Evolutionary conservation across 257 asterid genomes (phyloP).

Genomic region (Linderniella brevidens): DNA sequence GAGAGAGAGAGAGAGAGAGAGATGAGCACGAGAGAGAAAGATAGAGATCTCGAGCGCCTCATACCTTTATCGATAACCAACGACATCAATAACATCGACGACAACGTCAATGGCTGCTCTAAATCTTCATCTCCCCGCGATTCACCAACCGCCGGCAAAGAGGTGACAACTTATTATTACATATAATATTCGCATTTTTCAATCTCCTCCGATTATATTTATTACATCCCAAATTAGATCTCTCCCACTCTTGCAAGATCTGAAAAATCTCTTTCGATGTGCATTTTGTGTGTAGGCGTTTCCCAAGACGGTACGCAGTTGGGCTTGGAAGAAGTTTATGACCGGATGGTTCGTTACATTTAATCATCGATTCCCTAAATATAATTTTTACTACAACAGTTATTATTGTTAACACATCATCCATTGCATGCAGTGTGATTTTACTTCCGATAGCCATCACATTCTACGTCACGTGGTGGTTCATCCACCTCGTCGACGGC

Average conservation of each 20-base stretch:
- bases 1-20: constrained; percentile 1
- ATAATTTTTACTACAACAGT: too few species aligned
- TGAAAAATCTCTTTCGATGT: too few species aligned
- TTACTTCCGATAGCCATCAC: constrained; percentile 69
- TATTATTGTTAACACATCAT: too few species aligned
- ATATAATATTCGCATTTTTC: too few species aligned
- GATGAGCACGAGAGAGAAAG: constrained; percentile 25
- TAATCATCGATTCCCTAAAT: too few species aligned
- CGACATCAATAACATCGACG: neutral
- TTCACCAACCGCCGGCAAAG: constrained; percentile 26
- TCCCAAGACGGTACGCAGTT: too few species aligned
- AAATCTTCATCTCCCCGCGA: constrained; percentile 34
- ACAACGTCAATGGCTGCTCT: constrained; percentile 11
- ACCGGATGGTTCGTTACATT: too few species aligned
- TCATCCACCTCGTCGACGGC: constrained; percentile 67
- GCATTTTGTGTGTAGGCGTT: too few species aligned
- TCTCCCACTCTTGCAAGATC: too few species aligned
- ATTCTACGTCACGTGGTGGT: constrained; percentile 70
- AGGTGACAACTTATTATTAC: constrained; percentile 17
- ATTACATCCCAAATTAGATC: too few species aligned
- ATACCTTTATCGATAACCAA: constrained; percentile 24
- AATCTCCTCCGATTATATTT: too few species aligned
- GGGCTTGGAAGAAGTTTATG: too few species aligned
- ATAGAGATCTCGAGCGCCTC: constrained; percentile 49
- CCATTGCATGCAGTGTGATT: constrained; percentile 43